Base-by-base conservation (phyloP, 305 asterid species). In the Solanum hybrid region DNA sequence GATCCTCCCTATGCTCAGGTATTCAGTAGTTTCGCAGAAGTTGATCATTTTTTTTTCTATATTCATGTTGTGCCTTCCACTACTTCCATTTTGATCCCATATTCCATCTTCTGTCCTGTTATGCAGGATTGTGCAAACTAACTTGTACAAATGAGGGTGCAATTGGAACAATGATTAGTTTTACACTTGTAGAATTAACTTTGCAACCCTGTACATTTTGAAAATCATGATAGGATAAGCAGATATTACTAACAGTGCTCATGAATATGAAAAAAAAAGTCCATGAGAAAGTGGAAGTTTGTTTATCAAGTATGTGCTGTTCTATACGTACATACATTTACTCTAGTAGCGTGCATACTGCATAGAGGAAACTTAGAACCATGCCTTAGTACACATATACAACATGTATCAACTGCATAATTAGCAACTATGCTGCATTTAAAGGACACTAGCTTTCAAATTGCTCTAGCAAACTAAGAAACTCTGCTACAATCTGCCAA, bases 1-100 rank as follows among this genome's bases (percentile, higher is more conserved):
- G 98, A 95, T 83, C 89, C 95, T 78, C 91, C 92, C 85, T 95
- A 95, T 87, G 89, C 92, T 82, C 98, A 95, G 99, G 99, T 96
- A 92, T 51, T 83, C 73, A 83, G 87, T 45, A 27, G 87, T 83
- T 45, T 17, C 13, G 3, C 90, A 38, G 90, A 29, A 79, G 57
- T 51, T 77, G 9, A 76, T 41, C 57, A 20, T 29, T n/a, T n/a
- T 73, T 51, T 17, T 27, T 11, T 17, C 27, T 27, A 75, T 26
- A 27, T 73, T 29, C 37, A 29, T 84, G 41, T 45, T 20, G 88
- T 6, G 75, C 39, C 24, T 51, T 31, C 27, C 38, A 45, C 73
- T 41, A 27, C 38, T 41, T 41, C 26, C 73, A 41, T 15, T 82
- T 27, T 83, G 87, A 45, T 27, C 73, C 37, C 26, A 10, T 70